Base-by-base conservation (phyloP, 257 asterid genomes). In the Apocynum venetum region DNA sequence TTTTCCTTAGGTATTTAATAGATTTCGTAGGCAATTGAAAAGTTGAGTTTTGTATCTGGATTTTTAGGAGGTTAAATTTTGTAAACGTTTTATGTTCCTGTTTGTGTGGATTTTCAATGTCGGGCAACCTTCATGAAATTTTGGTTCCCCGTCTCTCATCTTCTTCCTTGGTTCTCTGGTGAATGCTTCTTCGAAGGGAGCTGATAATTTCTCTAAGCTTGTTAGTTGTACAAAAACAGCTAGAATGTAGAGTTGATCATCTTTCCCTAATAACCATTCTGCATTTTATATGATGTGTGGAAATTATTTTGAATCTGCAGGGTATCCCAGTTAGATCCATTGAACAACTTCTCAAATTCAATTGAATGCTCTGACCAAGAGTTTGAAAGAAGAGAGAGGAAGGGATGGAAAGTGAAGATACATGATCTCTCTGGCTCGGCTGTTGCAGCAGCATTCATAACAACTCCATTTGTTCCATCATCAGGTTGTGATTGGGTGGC, bases 401-500 rank as follows among this genome's bases (percentile, higher is more conserved):
- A 89, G 80, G 98, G 99, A 59, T 95, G 99, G 99, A 95, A 85
- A 84, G 97, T 95, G 82, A 92, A 90, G 85, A 90, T 95, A 77
- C 97, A 95, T 20, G 98, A 95, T 55, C 96, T 95, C 79, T 95
- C 98, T 0, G 98, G 98, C 73, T 91, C 98, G 0, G 98, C 97
- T 7, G 95, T 95, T 15, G 96, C 97, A 43, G 97, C 98, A 67
- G 98, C 98, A 72, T 95, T 95, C 89, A 95, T 95, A 75, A 91
- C 96, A 12, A 95, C 98, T 66, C 98, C 98, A 0, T 95, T 95
- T 59, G 98, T 95, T 66, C 98, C 98, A 15, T 88, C 97, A 77
- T 82, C 97, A 41, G 97, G 98, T 74, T 86, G 98, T 83, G 98
- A 95, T 85, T 91, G 94, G 96, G 98, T 95, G 70, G 94, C 97